Evolutionary conservation across 78 protist species (phyloP).

Genomic region (Dictyostelium capitatum): DNA sequence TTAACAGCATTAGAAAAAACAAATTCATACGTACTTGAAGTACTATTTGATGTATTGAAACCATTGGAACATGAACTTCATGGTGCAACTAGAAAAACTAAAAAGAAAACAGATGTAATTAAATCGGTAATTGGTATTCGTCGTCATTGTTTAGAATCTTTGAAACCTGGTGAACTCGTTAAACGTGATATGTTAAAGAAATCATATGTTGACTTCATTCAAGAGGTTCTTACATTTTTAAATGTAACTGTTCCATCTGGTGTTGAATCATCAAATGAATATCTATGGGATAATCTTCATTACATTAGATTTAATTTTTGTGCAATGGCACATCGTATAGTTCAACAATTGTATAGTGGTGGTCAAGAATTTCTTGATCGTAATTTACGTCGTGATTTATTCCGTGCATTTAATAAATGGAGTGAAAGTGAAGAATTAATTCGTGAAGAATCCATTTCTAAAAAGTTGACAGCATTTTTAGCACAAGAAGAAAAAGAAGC

Average conservation of each 20-base stretch:
- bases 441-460: conserved; percentile 24
- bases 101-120: conserved; percentile 62
- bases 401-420: conserved; percentile 62
- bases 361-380: conserved; percentile 66
- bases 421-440: conserved; percentile 65
- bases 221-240: conserved; percentile 49
- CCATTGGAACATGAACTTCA: conserved; percentile 77
- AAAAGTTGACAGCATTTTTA: conserved; percentile 16
- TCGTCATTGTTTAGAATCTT: conserved; percentile 68
- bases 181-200: conserved; percentile 40
- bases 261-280: conserved; percentile 30
- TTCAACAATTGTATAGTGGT: conserved; percentile 67
- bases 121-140: conserved; percentile 70
- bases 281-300: conserved; percentile 67
- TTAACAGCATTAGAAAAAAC: conserved; percentile 82
- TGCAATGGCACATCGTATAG: conserved; percentile 65
- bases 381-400: conserved; percentile 42
- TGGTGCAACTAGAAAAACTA: conserved; percentile 28
- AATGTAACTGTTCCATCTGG: background rate
- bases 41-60: conserved; percentile 62
- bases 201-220: conserved; percentile 55
- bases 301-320: conserved; percentile 74
- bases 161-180: conserved; percentile 71
- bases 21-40: conserved; percentile 60
- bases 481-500: conserved; percentile 79